These are phyloP conservation scores for Elsinoe batatas DNA, from an alignment of 2,329 filamentous ascomycete genomes.

Conservation along the genomic window DNA sequence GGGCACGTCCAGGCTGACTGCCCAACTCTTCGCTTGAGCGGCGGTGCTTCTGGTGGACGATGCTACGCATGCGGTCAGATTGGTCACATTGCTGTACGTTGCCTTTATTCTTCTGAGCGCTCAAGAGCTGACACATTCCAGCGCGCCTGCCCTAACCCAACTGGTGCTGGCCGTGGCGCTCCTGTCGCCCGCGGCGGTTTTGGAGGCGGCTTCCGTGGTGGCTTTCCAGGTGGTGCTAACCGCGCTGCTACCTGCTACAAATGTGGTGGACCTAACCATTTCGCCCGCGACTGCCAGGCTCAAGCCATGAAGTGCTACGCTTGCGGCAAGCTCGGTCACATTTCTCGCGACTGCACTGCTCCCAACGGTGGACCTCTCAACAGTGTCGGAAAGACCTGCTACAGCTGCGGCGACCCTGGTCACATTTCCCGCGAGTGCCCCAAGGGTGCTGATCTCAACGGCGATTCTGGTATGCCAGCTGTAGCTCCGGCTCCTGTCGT, in stretches of 20 bases:
- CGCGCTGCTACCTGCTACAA: slow-evolving; percentile 59
- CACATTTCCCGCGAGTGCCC: slow-evolving; percentile 96
- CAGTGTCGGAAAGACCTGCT: slow-evolving; percentile 96
- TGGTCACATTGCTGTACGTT: slow-evolving; percentile 77
- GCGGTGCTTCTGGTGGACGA: slow-evolving; percentile 66
- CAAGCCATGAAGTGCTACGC: slow-evolving; percentile 98
- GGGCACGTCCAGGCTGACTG: slow-evolving; percentile 98
- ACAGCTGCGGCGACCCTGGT: slow-evolving; percentile 89
- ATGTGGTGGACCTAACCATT: slow-evolving; percentile 85
- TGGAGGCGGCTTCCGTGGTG: slow-evolving; percentile 27
- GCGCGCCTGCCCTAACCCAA: slow-evolving; percentile 73
- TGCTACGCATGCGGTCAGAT: slow-evolving; percentile 96
- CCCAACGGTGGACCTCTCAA: slow-evolving; percentile 93
- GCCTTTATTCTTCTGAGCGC: slow-evolving; percentile 1
- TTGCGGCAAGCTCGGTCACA: slow-evolving; percentile 90
- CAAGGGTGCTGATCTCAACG: slow-evolving; percentile 50
- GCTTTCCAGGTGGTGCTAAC: slow-evolving; percentile 58
- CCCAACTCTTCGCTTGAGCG: slow-evolving; percentile 87
- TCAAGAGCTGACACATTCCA: slow-evolving; percentile 27
- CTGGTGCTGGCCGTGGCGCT: slow-evolving; percentile 7
- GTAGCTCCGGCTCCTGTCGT: slow-evolving; percentile 33
- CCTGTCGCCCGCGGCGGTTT: slow-evolving; percentile 56
- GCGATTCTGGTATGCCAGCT: slow-evolving; percentile 28
- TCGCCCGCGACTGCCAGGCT: slow-evolving; percentile 94
- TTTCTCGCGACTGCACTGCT: slow-evolving; percentile 88